These are phyloP conservation scores for Phytomonas francai DNA, from an alignment of 208 protist species.

Conservation along the genomic window DNA sequence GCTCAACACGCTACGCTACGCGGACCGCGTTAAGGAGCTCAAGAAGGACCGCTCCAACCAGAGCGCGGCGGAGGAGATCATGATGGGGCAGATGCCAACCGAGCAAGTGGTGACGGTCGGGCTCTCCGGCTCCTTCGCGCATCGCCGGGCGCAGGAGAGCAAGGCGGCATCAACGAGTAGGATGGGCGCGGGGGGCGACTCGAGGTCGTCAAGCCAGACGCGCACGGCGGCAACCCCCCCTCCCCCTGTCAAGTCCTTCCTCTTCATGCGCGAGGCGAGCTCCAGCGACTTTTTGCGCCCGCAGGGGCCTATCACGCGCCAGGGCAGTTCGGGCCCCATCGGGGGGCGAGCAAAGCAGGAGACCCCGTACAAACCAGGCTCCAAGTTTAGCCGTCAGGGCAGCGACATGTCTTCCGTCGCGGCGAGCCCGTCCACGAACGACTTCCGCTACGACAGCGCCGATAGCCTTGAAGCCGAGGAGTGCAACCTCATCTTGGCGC, in stretches of 20 bases:
- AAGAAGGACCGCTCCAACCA: slow-evolving; percentile 82
- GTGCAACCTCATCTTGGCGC: slow-evolving; percentile 83
- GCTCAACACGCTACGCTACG: slow-evolving; percentile 79
- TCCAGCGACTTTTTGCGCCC: not conserved
- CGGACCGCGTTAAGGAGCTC: slow-evolving; percentile 90
- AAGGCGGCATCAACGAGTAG: slow-evolving; percentile 12
- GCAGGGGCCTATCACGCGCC: not conserved
- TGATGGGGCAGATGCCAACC: slow-evolving; percentile 90
- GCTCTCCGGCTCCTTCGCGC: slow-evolving; percentile 60
- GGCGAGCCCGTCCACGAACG: slow-evolving; percentile 26
- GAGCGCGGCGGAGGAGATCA: slow-evolving; percentile 82
- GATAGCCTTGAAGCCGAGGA: slow-evolving; percentile 88
- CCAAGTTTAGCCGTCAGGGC: slow-evolving; percentile 23
- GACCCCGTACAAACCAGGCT: slow-evolving; percentile 28
- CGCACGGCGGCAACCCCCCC: slow-evolving; percentile 43
- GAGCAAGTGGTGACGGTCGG: slow-evolving; percentile 82
- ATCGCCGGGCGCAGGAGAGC: slow-evolving; percentile 72
- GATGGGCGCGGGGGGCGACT: not conserved
- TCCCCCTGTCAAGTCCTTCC: slow-evolving; percentile 1
- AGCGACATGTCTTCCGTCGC: slow-evolving; percentile 26
- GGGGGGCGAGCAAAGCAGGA: slow-evolving; percentile 20
- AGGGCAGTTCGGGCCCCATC: not conserved
- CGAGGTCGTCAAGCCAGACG: slow-evolving; percentile 41
- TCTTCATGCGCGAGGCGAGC: not conserved
- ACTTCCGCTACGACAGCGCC: slow-evolving; percentile 45